Evolutionary conservation across 202 grass and related monocot genomes (phyloP).

Genomic region (Zizania palustris): DNA sequence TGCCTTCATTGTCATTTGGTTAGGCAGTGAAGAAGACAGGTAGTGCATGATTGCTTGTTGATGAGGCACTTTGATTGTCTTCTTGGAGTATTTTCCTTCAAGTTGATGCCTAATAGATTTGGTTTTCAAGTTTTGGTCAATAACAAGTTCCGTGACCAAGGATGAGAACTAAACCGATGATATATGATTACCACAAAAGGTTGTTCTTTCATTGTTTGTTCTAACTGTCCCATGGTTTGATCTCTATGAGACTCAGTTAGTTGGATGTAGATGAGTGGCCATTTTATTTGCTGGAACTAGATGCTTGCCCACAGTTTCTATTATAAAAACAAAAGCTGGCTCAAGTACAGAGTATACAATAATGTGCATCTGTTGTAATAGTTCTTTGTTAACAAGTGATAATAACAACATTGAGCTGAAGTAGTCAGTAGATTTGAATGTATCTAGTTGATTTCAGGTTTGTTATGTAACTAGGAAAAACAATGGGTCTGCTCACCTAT

Average conservation of each 20-base stretch:
- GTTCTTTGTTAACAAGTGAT: slow-evolving; percentile 1
- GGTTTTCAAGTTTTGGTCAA: slow-evolving; percentile 16
- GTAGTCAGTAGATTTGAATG: too few species aligned
- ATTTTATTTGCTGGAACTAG: neutral
- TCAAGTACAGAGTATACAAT: slow-evolving; percentile 3
- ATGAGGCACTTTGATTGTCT: slow-evolving; percentile 16
- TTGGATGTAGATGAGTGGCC: slow-evolving; percentile 1
- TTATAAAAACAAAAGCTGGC: slow-evolving; percentile 3
- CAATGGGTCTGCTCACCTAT: too few species aligned
- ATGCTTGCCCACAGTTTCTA: neutral
- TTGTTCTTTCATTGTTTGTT: neutral
- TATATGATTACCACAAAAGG: slow-evolving; percentile 1
- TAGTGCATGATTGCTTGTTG: slow-evolving; percentile 7
- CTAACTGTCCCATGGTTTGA: slow-evolving; percentile 6
- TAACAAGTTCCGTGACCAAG: neutral
- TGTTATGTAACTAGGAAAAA: too few species aligned
- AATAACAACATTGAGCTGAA: too few species aligned
- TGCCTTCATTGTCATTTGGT: neutral
- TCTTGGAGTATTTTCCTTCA: neutral
- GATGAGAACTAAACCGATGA: neutral
- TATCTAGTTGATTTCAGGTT: too few species aligned
- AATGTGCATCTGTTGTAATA: slow-evolving; percentile 6
- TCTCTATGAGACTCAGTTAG: neutral
- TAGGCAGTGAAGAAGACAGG: neutral
- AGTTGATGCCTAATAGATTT: neutral